A percentile compares a stretch with the other conserved stretches of the same genome.
These are phyloP conservation scores for Elaeagnus macrophylla DNA, from an alignment of 306 rosid genomes.

Conservation along the genomic window DNA sequence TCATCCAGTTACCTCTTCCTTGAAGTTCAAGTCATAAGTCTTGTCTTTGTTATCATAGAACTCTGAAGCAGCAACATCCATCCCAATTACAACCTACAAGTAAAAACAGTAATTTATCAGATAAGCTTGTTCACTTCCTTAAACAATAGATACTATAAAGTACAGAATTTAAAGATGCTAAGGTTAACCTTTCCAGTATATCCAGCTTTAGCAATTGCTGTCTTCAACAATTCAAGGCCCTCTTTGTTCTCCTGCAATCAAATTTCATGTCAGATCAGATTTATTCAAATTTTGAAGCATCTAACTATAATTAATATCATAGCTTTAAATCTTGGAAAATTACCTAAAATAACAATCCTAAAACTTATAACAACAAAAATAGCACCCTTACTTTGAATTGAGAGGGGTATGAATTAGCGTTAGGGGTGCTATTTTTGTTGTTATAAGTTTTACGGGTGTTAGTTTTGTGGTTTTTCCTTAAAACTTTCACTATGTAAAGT, in stretches of 20 bases:
- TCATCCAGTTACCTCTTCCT: slow-evolving; percentile 59
- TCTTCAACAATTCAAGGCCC: slow-evolving; percentile 69
- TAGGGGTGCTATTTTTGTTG: too few relatives aligned
- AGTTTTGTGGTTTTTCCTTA: too few relatives aligned
- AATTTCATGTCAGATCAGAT: background rate
- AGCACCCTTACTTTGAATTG: too few relatives aligned
- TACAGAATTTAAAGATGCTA: background rate
- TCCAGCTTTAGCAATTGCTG: slow-evolving; percentile 76
- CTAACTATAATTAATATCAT: background rate
- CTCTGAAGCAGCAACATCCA: slow-evolving; percentile 85
- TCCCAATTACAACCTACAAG: slow-evolving; percentile 65
- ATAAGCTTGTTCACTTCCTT: background rate
- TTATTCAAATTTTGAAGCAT: background rate
- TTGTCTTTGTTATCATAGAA: slow-evolving; percentile 51
- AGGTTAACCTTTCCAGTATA: slow-evolving; percentile 57
- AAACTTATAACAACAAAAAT: too few relatives aligned
- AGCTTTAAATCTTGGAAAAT: too few relatives aligned
- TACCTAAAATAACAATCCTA: too few relatives aligned
- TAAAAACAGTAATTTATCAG: slow-evolving; percentile 1
- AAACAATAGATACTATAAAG: background rate
- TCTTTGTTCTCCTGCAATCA: slow-evolving; percentile 65
- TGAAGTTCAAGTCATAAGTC: slow-evolving; percentile 67
- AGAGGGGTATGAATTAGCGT: too few relatives aligned
- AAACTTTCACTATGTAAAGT: too few relatives aligned
- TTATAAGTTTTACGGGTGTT: too few relatives aligned